Evolutionary conservation across 495 filamentous ascomycete species (phyloP).

Genomic region (Podospora fimiseda): DNA sequence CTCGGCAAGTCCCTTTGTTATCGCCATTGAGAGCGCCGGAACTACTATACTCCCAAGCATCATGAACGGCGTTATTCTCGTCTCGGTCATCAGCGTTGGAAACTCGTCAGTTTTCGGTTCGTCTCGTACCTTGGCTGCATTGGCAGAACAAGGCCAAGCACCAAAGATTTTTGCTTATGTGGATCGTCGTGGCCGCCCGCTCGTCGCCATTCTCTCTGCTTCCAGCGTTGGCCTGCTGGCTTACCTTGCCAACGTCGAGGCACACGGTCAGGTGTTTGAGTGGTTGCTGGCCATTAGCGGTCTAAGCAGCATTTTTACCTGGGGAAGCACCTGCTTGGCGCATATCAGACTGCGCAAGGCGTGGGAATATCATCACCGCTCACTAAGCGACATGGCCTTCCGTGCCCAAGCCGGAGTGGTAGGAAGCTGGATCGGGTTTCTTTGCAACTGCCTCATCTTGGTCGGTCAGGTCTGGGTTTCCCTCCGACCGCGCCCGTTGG

Average conservation of each 20-base stretch:
- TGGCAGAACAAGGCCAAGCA: slow-evolving; percentile 81
- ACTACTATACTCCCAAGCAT: slow-evolving; percentile 68
- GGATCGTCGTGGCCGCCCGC: slow-evolving; percentile 74
- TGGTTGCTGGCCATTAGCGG: slow-evolving; percentile 93
- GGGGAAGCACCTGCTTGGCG: slow-evolving; percentile 79
- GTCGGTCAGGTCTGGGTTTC: slow-evolving; percentile 89
- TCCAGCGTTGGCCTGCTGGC: slow-evolving; percentile 68
- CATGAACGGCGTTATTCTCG: slow-evolving; percentile 89
- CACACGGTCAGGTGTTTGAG: slow-evolving; percentile 58
- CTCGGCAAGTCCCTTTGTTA: slow-evolving; percentile 80
- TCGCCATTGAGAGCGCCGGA: slow-evolving; percentile 74
- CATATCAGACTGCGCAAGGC: slow-evolving; percentile 88
- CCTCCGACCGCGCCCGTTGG: slow-evolving; percentile 56
- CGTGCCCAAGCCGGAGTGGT: slow-evolving; percentile 69
- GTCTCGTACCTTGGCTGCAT: slow-evolving; percentile 77
- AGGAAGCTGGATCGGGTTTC: slow-evolving; percentile 80
- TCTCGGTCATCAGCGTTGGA: slow-evolving; percentile 81
- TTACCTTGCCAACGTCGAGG: slow-evolving; percentile 63
- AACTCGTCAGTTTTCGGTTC: slow-evolving; percentile 86
- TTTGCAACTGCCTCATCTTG: slow-evolving; percentile 71
- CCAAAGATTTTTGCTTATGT: slow-evolving; percentile 73
- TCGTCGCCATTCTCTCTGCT: slow-evolving; percentile 64
- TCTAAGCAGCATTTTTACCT: slow-evolving; percentile 87
- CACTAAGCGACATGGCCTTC: slow-evolving; percentile 76
- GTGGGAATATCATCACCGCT: slow-evolving; percentile 67